Evolutionary conservation across 768 basidiomycete species (phyloP).

Genomic region (Mycena albidolilacea): DNA sequence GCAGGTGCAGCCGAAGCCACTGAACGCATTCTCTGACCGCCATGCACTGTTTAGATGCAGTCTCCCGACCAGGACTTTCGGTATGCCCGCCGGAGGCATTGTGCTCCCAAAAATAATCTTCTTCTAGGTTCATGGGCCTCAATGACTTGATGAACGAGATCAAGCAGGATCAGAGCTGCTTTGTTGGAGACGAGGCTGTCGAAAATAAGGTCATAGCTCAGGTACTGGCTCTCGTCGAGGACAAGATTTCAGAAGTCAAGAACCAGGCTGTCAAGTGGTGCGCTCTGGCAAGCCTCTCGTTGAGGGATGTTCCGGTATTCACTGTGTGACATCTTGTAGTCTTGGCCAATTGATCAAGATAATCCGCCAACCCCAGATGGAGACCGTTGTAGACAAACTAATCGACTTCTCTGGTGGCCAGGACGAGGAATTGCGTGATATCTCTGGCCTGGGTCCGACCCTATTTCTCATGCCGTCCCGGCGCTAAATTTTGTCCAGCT

Average conservation of each 20-base stretch:
- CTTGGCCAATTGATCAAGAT: slow-evolving; percentile 93
- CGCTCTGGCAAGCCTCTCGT: slow-evolving; percentile 38
- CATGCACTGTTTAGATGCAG: slow-evolving; percentile 73
- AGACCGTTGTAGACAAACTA: slow-evolving; percentile 89
- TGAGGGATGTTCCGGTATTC: slow-evolving; percentile 20
- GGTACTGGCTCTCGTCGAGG: slow-evolving; percentile 90
- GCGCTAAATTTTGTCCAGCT: slow-evolving; percentile 60
- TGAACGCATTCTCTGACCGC: slow-evolving; percentile 12
- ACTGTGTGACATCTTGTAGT: slow-evolving; percentile 56
- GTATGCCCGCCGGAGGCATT: slow-evolving; percentile 56
- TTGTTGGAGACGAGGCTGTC: slow-evolving; percentile 86
- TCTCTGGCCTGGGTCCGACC: slow-evolving; percentile 87
- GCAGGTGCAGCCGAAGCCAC: slow-evolving; percentile 47
- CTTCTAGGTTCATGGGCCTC: slow-evolving; percentile 93
- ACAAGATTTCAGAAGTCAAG: slow-evolving; percentile 98
- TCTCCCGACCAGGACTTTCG: slow-evolving; percentile 93
- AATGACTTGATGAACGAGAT: slow-evolving; percentile 95
- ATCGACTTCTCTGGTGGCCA: slow-evolving; percentile 88
- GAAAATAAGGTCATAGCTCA: slow-evolving; percentile 90
- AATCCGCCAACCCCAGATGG: slow-evolving; percentile 86
- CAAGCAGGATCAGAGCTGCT: slow-evolving; percentile 80
- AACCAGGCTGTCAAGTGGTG: slow-evolving; percentile 97
- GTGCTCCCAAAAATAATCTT: slow-evolving; percentile 39
- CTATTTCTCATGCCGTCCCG: slow-evolving; percentile 11
- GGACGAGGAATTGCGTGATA: slow-evolving; percentile 95